A percentile compares a stretch with the other conserved stretches of the same genome.
Evolutionary conservation across 139 green algal genomes (phyloP).

Genomic region (Edaphochlamys debaryana): DNA sequence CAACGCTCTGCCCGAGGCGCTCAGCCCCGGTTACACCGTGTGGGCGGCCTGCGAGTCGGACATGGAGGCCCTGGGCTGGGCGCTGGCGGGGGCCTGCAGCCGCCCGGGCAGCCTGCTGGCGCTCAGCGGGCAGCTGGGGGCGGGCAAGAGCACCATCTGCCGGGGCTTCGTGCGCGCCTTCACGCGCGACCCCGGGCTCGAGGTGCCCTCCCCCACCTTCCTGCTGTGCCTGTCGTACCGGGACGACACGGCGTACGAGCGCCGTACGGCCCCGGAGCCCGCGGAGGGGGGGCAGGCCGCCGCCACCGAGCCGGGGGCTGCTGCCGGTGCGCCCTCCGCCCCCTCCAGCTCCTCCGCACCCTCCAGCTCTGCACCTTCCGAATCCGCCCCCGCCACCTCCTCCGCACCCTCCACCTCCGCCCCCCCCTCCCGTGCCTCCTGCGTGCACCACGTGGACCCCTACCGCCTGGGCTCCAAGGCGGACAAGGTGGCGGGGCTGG

Average conservation of each 20-base stretch:
- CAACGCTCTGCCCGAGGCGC: slow-evolving; percentile 41
- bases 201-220: slow-evolving; percentile 67
- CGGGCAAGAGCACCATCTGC: slow-evolving; percentile 59
- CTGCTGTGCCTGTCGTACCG: slow-evolving; percentile 62
- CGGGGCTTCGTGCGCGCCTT: slow-evolving; percentile 61
- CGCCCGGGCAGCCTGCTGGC: slow-evolving; percentile 50
- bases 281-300: not conserved
- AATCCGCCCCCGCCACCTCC: not conserved
- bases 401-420: not conserved
- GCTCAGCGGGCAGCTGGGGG: slow-evolving; percentile 58
- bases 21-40: slow-evolving; percentile 38
- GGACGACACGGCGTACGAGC: slow-evolving; percentile 46
- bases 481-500: slow-evolving; percentile 65
- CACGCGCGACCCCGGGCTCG: slow-evolving; percentile 39
- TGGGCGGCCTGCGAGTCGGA: slow-evolving; percentile 42
- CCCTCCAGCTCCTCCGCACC: not conserved
- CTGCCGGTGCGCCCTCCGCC: not conserved
- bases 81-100: slow-evolving; percentile 37
- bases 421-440: not conserved
- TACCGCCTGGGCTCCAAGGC: slow-evolving; percentile 57
- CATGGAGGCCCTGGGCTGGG: slow-evolving; percentile 55
- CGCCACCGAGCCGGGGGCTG: not conserved
- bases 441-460: slow-evolving; percentile 68
- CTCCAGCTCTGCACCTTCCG: not conserved
- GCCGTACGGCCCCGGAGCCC: not conserved